Evolutionary conservation across 2,329 filamentous ascomycete genomes (phyloP).

Genomic region (Aspergillus sp.): DNA sequence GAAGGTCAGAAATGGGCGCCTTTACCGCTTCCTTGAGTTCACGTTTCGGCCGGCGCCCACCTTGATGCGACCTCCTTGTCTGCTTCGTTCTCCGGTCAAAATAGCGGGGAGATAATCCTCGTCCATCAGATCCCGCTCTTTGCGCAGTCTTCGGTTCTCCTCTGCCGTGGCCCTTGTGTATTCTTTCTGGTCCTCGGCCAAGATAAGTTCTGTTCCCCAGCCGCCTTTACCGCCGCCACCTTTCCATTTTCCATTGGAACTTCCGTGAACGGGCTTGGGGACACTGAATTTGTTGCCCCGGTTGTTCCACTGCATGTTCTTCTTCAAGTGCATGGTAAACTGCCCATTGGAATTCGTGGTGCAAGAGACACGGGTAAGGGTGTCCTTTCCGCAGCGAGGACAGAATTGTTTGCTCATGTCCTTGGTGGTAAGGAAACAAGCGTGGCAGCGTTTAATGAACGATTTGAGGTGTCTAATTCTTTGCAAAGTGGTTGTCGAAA

Average conservation of each 20-base stretch:
- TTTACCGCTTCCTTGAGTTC: conserved; percentile 67
- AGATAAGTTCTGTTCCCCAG: conserved; percentile 80
- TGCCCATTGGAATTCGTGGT: conserved; percentile 76
- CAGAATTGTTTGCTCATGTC: conserved; percentile 92
- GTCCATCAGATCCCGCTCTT: conserved; percentile 86
- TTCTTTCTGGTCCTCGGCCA: conserved; percentile 96
- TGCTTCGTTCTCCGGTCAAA: conserved; percentile 73
- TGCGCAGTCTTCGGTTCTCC: conserved; percentile 58
- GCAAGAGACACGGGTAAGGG: conserved; percentile 80
- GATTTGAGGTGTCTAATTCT: conserved; percentile 83
- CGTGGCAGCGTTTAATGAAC: conserved; percentile 90
- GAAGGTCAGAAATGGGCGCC: conserved; percentile 15
- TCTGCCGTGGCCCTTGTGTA: conserved; percentile 65
- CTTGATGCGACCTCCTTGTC: conserved; percentile 65
- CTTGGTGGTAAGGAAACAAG: conserved; percentile 81
- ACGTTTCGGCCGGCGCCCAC: conserved; percentile 85
- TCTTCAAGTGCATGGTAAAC: conserved; percentile 84
- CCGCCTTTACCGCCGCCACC: conserved; percentile 75
- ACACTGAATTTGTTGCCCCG: conserved; percentile 90
- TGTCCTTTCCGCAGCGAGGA: conserved; percentile 82
- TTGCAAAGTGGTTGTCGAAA: conserved; percentile 70
- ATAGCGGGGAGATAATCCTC: conserved; percentile 87
- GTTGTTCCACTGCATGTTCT: conserved; percentile 95
- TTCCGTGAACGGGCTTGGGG: conserved; percentile 83
- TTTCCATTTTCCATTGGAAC: conserved; percentile 71